Evolutionary conservation across 2,329 filamentous ascomycete genomes (phyloP), one percentile per base, ranked within the genome.

Genomic region (Aspergillus tanneri): DNA sequence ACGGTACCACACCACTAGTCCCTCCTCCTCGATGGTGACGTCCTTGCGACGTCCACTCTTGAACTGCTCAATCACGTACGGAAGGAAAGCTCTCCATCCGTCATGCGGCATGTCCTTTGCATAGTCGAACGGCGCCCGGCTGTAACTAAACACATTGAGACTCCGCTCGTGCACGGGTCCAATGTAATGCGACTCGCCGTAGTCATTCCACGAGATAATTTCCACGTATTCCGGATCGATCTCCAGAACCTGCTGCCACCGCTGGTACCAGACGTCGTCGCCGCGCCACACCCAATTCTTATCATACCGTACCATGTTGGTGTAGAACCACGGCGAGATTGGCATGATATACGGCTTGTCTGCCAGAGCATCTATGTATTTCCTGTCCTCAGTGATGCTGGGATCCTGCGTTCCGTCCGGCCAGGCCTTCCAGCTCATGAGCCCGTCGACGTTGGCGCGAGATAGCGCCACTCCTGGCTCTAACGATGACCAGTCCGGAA

Each of bases 211-310:
- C 7, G 79, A 78, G 30, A 82, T 72, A 42, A 83, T 79, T 63
- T 77, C 72, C 27, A 83, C 74, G 38, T 76, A 78, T 19, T 76
- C 71, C 0, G 81, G 79, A 46, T 73, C 59, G 0, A 82, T 49
- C 1, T 74, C 66, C 18, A 81, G 57, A 1, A 78, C 72, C 50
- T 83, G 72, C 41, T 74, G 64, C 82, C 82, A 85, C 7, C 82
- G 77, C 41, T 80, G 69, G 49, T 73, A 76, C 82, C 83, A 86
- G 10, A 85, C 67, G 37, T 77, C 71, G 50, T 85, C 82, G 3
- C 79, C 78, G 32, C 74, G 73, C 72, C 79, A 86, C 4, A 84
- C 70, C 82, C 82, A 86, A 62, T 83, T 82, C 66, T 85, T 85
- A 41, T 70, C 64, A 56, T 74, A 84, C 6, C 71, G 65, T 0